phyloP scores from a whole-genome alignment of 148 eudicot genomes.

The Persicaria maculosa region DNA sequence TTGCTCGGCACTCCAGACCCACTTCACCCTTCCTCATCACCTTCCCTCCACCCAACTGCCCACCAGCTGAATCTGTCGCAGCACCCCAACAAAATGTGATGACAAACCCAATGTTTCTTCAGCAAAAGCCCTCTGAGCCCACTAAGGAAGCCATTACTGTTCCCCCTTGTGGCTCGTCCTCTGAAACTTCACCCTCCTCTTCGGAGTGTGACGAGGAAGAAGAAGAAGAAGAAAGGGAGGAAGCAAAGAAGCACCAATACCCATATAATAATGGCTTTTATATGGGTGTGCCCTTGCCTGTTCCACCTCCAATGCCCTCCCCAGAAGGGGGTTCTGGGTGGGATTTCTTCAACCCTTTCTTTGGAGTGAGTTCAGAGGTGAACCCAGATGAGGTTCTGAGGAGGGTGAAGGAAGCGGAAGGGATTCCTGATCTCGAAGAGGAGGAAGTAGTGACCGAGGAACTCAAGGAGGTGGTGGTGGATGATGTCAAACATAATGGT shows the following conservation, averaged over 20 bases:
- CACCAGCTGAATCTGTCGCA: not conserved
- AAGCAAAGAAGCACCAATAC: not conserved
- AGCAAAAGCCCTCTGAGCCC: not conserved
- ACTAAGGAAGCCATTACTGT: not conserved
- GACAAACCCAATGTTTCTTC: constrained; percentile 14
- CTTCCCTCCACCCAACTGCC: constrained; percentile 31
- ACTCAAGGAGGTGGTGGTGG: not conserved
- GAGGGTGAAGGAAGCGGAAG: constrained; percentile 75
- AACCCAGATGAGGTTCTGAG: constrained; percentile 57
- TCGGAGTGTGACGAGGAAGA: constrained; percentile 26
- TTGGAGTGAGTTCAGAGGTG: constrained; percentile 18
- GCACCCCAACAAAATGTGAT: not conserved
- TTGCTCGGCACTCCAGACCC: constrained; percentile 72
- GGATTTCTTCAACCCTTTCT: constrained; percentile 95
- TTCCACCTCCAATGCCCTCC: constrained; percentile 35
- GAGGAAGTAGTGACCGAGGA: constrained; percentile 23
- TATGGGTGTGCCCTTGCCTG: not conserved
- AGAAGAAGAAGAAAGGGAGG: constrained; percentile 13
- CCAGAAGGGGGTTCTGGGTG: constrained; percentile 85
- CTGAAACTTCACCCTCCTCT: not conserved
- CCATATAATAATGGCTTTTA: not conserved
- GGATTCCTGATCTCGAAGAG: constrained; percentile 80
- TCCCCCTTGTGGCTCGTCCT: not conserved
- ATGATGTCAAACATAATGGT: not conserved
- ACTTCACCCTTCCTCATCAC: constrained; percentile 79